phyloP scores from a whole-genome alignment of 2,329 filamentous ascomycete species.

The Monosporascus sp. region DNA sequence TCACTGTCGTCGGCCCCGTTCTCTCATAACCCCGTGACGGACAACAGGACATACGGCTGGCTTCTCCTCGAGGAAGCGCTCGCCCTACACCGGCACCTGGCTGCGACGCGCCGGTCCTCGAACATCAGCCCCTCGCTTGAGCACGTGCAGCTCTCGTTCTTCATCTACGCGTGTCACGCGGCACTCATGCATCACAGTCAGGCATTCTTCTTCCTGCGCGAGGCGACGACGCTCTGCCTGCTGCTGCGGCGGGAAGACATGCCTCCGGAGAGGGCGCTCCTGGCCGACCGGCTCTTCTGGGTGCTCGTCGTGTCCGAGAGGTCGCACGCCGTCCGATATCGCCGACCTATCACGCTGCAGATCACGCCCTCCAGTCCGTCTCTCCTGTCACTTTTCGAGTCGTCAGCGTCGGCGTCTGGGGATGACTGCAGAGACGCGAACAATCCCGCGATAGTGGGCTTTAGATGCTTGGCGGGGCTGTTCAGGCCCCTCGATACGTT shows the following conservation, averaged over 20 bases:
- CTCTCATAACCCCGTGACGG: constrained; percentile 16
- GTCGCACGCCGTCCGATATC: constrained; percentile 40
- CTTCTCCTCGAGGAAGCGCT: constrained; percentile 33
- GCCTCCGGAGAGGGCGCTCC: constrained; percentile 10
- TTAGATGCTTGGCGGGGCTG: constrained; percentile 35
- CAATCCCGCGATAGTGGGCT: constrained; percentile 30
- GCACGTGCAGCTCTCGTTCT: constrained; percentile 36
- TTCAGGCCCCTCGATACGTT: constrained; percentile 38
- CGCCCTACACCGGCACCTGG: constrained; percentile 27
- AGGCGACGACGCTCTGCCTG: constrained; percentile 36
- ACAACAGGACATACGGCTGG: constrained; percentile 33
- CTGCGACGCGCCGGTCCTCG: constrained; percentile 19
- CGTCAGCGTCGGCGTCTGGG: background rate
- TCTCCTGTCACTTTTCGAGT: constrained; percentile 7
- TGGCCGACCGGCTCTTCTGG: constrained; percentile 39
- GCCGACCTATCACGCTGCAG: constrained; percentile 38
- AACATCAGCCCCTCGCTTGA: constrained; percentile 30
- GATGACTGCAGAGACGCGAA: constrained; percentile 11
- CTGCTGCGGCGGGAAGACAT: constrained; percentile 28
- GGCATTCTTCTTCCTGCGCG: constrained; percentile 39
- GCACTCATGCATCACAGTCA: constrained; percentile 38
- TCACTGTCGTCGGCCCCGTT: no score
- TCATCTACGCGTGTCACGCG: constrained; percentile 40
- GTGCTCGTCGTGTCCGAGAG: constrained; percentile 39
- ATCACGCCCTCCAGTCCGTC: constrained; percentile 33